Evolutionary conservation across 352 stramenopile genomes (phyloP).

Genomic region (Pythium dissotocum): DNA sequence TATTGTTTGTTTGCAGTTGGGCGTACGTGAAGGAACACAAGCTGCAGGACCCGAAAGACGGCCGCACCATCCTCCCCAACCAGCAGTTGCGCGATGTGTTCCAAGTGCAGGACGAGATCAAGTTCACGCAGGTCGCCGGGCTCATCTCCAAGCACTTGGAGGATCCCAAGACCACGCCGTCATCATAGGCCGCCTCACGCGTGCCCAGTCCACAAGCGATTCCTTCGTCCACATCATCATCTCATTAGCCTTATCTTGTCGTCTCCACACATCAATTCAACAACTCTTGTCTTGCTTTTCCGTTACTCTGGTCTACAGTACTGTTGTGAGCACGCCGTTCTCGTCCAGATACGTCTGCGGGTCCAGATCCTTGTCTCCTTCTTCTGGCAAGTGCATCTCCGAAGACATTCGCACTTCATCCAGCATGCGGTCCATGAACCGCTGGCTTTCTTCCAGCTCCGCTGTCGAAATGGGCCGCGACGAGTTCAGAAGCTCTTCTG

Average conservation of each 20-base stretch:
- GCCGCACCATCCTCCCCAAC: slow-evolving; percentile 71
- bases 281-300: neutral
- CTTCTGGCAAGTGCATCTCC: slow-evolving; percentile 43
- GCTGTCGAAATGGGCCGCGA: slow-evolving; percentile 41
- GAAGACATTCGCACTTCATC: slow-evolving; percentile 62
- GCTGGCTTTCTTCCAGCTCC: slow-evolving; percentile 69
- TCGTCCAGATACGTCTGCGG: slow-evolving; percentile 74
- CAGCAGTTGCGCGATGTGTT: slow-evolving; percentile 68
- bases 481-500: slow-evolving; percentile 49
- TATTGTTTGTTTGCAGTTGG: slow-evolving; percentile 41
- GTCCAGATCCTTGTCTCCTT: slow-evolving; percentile 36
- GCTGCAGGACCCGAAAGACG: slow-evolving; percentile 69
- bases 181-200: neutral
- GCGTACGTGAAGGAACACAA: slow-evolving; percentile 76
- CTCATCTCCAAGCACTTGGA: slow-evolving; percentile 74
- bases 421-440: slow-evolving; percentile 81
- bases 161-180: slow-evolving; percentile 8
- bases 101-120: slow-evolving; percentile 56
- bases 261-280: neutral
- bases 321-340: slow-evolving; percentile 65
- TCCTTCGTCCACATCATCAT: neutral
- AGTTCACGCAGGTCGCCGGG: slow-evolving; percentile 74
- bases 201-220: neutral
- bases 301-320: slow-evolving; percentile 7
- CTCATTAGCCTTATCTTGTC: neutral